A percentile compares a stretch with the other conserved stretches of the same genome.
phyloP scores from a whole-genome alignment of 805 yeast species.

The Maudiozyma turicensis region DNA sequence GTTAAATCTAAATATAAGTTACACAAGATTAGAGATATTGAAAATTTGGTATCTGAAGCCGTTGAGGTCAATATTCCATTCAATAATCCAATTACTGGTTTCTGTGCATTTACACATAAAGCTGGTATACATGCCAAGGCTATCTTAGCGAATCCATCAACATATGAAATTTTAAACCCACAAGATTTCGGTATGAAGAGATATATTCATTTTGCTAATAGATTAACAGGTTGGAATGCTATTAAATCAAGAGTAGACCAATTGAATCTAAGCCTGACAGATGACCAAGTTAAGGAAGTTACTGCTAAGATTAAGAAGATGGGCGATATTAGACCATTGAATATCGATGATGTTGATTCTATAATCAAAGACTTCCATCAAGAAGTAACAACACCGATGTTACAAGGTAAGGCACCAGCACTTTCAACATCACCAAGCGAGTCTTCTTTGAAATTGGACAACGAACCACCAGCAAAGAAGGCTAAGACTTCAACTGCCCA shows the following conservation, averaged over 20 bases:
- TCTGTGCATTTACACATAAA: slow-evolving; percentile 98
- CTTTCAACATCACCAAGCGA: slow-evolving; percentile 2
- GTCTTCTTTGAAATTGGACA: slow-evolving; percentile 2
- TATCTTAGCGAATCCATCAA: slow-evolving; percentile 94
- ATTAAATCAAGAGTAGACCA: slow-evolving; percentile 97
- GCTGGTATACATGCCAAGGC: slow-evolving; percentile 99
- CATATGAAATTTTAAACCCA: slow-evolving; percentile 95
- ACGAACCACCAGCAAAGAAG: slow-evolving; percentile 28
- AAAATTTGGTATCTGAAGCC: slow-evolving; percentile 92
- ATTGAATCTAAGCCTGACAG: slow-evolving; percentile 79
- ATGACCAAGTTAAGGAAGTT: slow-evolving; percentile 90
- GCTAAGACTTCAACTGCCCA: slow-evolving; percentile 10
- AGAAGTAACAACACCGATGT: slow-evolving; percentile 48
- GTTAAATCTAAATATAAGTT: slow-evolving; percentile 89
- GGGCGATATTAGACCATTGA: slow-evolving; percentile 91
- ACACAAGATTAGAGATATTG: slow-evolving; percentile 92
- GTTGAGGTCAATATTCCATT: slow-evolving; percentile 96
- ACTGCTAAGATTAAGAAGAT: slow-evolving; percentile 85
- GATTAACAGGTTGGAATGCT: slow-evolving; percentile 98
- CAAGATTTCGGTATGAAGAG: slow-evolving; percentile 91
- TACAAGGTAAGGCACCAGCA: slow-evolving; percentile 22
- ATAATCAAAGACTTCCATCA: slow-evolving; percentile 91
- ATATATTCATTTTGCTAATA: slow-evolving; percentile 95
- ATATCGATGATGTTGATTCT: slow-evolving; percentile 95
- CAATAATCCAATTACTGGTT: slow-evolving; percentile 97